phyloP scores from a whole-genome alignment of 306 rosid species.

The Casuarina equisetifolia region DNA sequence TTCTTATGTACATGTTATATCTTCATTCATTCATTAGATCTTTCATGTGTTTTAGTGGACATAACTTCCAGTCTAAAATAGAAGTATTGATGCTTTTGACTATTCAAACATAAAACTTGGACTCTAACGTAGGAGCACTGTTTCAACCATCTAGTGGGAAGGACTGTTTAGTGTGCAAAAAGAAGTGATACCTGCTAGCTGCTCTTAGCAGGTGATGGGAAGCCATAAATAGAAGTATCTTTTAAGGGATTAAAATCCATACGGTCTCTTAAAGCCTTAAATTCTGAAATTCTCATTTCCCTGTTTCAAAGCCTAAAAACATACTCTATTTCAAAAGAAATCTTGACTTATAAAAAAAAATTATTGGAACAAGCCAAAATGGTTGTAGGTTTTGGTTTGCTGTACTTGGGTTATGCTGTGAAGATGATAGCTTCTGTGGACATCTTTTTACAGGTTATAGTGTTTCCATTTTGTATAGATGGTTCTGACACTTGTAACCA shows the following conservation, averaged over 20 bases:
- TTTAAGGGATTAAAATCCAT: background rate
- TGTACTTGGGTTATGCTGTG: background rate
- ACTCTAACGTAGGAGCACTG: background rate
- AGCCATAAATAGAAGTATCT: background rate
- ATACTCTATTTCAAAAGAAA: background rate
- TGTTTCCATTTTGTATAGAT: background rate
- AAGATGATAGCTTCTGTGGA: background rate
- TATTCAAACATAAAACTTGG: background rate
- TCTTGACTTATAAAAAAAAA: background rate
- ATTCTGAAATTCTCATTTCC: background rate
- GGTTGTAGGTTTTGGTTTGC: background rate
- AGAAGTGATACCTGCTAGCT: background rate
- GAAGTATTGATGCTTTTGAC: background rate
- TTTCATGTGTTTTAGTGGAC: background rate
- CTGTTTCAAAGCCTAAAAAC: background rate
- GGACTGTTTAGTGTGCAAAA: background rate
- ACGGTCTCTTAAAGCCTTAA: background rate
- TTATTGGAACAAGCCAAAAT: background rate
- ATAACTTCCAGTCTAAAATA: background rate
- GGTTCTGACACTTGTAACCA: background rate
- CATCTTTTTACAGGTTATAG: background rate
- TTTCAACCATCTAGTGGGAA: background rate
- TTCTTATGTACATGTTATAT: slow-evolving; percentile 17
- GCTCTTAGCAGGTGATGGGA: background rate
- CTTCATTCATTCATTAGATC: slow-evolving; percentile 13